Percentiles rank a stretch among this genome's conserved stretches.
phyloP scores from a whole-genome alignment of 345 rosid genomes.

The Populus alba region DNA sequence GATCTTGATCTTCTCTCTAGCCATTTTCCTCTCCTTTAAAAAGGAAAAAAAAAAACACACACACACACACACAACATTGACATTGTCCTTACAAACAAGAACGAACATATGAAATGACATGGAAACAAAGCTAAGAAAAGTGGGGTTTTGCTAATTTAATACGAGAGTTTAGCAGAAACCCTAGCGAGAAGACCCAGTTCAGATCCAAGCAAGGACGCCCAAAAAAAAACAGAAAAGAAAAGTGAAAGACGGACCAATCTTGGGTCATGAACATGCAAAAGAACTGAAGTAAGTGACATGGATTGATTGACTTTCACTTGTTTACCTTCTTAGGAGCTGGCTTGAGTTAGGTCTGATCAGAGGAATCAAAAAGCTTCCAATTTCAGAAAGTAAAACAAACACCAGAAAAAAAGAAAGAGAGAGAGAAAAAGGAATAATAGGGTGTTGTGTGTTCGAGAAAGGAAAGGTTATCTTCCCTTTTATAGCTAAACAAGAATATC shows the following conservation, averaged over 20 bases:
- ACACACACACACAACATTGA: background rate
- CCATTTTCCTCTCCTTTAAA: conserved; percentile 25
- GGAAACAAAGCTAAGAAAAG: background rate
- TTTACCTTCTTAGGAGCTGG: conserved; percentile 12
- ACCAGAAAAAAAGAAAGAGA: background rate
- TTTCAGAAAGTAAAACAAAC: background rate
- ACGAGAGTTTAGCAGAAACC: conserved; percentile 22
- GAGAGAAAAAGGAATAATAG: background rate
- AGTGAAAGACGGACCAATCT: conserved; percentile 9
- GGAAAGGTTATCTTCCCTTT: conserved; percentile 39
- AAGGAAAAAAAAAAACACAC: background rate
- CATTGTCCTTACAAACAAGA: conserved; percentile 4
- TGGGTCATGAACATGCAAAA: conserved; percentile 21
- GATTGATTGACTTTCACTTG: background rate
- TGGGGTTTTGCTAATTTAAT: conserved; percentile 2
- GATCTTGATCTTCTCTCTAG: conserved; percentile 54
- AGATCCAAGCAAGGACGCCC: conserved; percentile 31
- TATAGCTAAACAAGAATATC: conserved; percentile 27
- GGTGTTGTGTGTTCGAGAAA: conserved; percentile 25
- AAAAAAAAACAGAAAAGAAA: background rate
- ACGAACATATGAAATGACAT: background rate
- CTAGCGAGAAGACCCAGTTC: conserved; percentile 27
- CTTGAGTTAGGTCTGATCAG: conserved; percentile 14
- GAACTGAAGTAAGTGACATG: background rate
- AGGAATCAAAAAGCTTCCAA: conserved; percentile 17